Base-by-base conservation (phyloP, 1,284 basidiomycete genomes). In the Entoloma clypeatum region DNA sequence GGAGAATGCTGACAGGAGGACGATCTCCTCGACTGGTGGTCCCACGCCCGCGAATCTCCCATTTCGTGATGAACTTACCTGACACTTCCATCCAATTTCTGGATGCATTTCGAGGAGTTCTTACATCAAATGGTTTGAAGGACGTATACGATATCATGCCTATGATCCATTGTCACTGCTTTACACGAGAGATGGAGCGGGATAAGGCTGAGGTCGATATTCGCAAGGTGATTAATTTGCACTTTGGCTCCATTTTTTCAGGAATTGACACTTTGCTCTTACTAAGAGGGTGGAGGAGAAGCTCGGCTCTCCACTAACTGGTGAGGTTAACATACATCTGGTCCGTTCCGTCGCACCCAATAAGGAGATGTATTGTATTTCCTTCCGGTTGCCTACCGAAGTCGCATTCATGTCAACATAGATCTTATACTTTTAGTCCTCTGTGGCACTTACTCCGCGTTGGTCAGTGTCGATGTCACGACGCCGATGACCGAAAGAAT, bases 311-410 rank as follows among this genome's bases (percentile, higher is more conserved):
- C 43, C 64, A 18, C 56, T 94, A 45, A 66, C 67, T 7, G 65
- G 69, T 10, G 73, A 78, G n/a, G 65, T 74, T 21, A 61, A 64
- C 22, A 64, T 94, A 9, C 85, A 92, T 56, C 74, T 84, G 51
- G 95, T 99, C 23, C 80, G 96, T 36, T 85, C 86, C 9, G 95
- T 99, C 6, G 93, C 95, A 2, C 96, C 96, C 3, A 91, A 84
- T 67, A 99, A 99, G 68, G 88, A 95, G 56, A 99, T 99, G 96
- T 99, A 96, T 64, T 96, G 96, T 65, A 77, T 99, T 40, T 86
- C 85, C 56, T 99, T 99, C 72, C 71, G 85, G 34, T 74, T 98
- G 16, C 91, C 93, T 13, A 59, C 59, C 27, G 65, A 65, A 39
- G 78, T 80, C 7, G 81, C 76, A 2, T 75, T 71, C 36, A 5